Percentiles rank a stretch among this genome's conserved stretches.
Evolutionary conservation across 2,329 filamentous ascomycete genomes (phyloP).

Genomic region (Pezicula radicicola): DNA sequence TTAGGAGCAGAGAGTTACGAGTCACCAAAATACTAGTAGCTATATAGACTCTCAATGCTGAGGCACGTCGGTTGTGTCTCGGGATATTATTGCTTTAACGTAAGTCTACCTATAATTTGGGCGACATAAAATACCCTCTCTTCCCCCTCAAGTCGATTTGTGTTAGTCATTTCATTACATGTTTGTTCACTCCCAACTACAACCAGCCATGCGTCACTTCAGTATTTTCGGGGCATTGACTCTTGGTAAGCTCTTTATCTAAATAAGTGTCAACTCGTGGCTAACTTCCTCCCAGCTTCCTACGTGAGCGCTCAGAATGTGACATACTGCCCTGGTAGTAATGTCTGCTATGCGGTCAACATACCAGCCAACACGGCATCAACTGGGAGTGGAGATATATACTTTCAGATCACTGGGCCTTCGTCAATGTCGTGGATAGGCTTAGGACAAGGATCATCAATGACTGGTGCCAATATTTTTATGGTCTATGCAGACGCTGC

Average conservation of each 20-base stretch:
- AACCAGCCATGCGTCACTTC: neutral
- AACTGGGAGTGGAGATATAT: conserved; percentile 51
- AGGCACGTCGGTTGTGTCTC: too few relatives aligned
- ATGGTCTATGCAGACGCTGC: conserved; percentile 50
- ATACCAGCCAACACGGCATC: conserved; percentile 49
- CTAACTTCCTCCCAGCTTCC: conserved; percentile 19
- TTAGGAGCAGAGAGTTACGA: too few relatives aligned
- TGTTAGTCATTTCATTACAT: too few relatives aligned
- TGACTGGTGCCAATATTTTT: conserved; percentile 56
- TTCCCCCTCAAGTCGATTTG: too few relatives aligned
- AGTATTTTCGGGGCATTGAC: conserved; percentile 4
- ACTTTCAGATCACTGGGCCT: conserved; percentile 53
- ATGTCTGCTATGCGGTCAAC: conserved; percentile 45
- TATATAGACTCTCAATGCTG: too few relatives aligned
- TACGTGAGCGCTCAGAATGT: conserved; percentile 13
- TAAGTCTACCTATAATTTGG: too few relatives aligned
- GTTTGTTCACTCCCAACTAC: neutral
- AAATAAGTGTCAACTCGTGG: conserved; percentile 31
- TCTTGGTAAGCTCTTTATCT: conserved; percentile 10
- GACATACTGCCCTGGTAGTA: conserved; percentile 14
- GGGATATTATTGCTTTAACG: too few relatives aligned
- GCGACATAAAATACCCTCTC: too few relatives aligned
- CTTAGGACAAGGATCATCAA: conserved; percentile 50
- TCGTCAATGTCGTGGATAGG: conserved; percentile 50
- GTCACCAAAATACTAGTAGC: too few relatives aligned